Percentiles rank a stretch among this genome's conserved stretches.
Evolutionary conservation across 108 stramenopile genomes (phyloP).

Genomic region (Mayamaea pseudoterrestris): DNA sequence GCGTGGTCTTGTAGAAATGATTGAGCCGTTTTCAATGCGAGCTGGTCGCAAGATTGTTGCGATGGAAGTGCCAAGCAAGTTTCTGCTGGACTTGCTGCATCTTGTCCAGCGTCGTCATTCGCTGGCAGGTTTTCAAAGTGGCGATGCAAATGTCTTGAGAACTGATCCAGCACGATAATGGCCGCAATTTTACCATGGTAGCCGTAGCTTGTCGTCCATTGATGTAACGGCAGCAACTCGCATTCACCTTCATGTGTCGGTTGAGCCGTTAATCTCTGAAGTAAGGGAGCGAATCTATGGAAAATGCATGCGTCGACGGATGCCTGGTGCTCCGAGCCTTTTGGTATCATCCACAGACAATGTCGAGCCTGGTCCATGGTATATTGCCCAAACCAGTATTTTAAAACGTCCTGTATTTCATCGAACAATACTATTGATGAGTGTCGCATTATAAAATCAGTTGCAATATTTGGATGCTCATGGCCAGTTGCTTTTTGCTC

Average conservation of each 20-base stretch:
- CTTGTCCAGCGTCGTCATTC: background rate
- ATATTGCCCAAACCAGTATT: conserved; percentile 71
- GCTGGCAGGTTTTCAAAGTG: conserved; percentile 22
- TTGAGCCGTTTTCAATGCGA: conserved; percentile 42
- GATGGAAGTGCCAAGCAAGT: conserved; percentile 5
- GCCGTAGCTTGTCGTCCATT: conserved; percentile 37
- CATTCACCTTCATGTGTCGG: too few relatives aligned
- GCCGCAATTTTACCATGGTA: conserved; percentile 70
- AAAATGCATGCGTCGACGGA: conserved; percentile 55
- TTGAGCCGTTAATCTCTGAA: too few relatives aligned
- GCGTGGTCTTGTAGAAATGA: conserved; percentile 28
- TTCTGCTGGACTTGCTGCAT: background rate
- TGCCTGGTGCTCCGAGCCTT: conserved; percentile 36
- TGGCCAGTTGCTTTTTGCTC: too few relatives aligned
- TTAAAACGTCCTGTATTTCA: conserved; percentile 44
- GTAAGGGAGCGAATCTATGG: conserved; percentile 27
- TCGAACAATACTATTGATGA: too few relatives aligned
- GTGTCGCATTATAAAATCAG: too few relatives aligned
- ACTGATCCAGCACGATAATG: conserved; percentile 77
- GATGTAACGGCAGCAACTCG: too few relatives aligned
- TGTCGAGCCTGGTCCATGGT: conserved; percentile 61
- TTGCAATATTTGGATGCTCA: too few relatives aligned
- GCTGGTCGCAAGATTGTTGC: conserved; percentile 33
- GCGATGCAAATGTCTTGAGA: conserved; percentile 68
- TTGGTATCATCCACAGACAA: conserved; percentile 78